Evolutionary conservation across 2,329 filamentous ascomycete species (phyloP), one percentile per base, ranked within the genome.

Genomic region (Chaetomium sp.): DNA sequence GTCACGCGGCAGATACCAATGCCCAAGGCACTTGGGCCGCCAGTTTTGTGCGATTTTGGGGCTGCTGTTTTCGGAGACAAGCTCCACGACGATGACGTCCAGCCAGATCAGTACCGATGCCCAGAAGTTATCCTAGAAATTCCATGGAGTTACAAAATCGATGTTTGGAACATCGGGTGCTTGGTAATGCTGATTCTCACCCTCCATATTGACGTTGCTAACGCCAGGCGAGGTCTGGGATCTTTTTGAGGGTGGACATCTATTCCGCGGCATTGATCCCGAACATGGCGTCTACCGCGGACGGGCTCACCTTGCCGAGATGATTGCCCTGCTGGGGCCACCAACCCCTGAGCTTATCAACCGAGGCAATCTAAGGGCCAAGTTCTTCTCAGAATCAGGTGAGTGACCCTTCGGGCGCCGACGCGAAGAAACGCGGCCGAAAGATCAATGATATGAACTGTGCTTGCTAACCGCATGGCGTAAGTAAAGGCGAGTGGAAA

Each of bases 141-240:
- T 3, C 76, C 77, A 1, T 85, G 82, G 82, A 73, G 74, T 0
- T 81, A 79, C 59, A 73, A 76, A 21, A 74, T 82, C 16, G 82
- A 85, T 71, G 80, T 85, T 60, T 86, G 82, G 82, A 83, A 81
- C 63, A 75, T 77, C 3, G 82, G 81, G 9, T 80, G 78, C 62
- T 78, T 84, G 82, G 81, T 83, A 55, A 23, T 49, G 55, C 38
- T 21, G 53, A 38, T 62, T 45, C 45, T 23, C 45, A 21, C 21
- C 21, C 21, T 13, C 4, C 25, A 49, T 62, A 38, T 65, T 23
- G 42, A 16, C 38, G 5, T 65, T 59, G 55, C 51, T 65, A 54
- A 64, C 27, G 57, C 51, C 56, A 1, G 13, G 21, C 55, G 61
- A 82, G 81, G 77, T 81, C 31, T 85, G 81, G 82, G 74, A 83